A percentile compares a stretch with the other conserved stretches of the same genome.
These are phyloP conservation scores for Teunomyces kruisii DNA, from an alignment of 805 yeast genomes.

Conservation along the genomic window DNA sequence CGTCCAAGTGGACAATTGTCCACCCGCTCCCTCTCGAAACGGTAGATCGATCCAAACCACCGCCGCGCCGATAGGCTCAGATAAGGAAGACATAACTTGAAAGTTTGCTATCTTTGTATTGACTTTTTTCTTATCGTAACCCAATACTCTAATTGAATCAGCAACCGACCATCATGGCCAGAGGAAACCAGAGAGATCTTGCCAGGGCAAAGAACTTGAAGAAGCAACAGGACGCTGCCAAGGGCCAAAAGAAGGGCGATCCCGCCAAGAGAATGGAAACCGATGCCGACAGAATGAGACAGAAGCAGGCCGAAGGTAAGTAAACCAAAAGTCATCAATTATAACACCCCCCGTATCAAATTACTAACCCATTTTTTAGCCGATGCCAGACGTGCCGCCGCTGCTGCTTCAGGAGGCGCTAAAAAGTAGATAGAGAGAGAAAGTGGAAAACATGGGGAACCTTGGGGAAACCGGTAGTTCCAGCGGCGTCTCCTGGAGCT, in stretches of 20 bases:
- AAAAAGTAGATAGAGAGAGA: background rate
- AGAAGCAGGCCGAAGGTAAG: constrained; percentile 81
- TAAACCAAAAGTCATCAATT: too few species aligned
- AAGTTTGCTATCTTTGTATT: too few species aligned
- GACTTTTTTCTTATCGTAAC: background rate
- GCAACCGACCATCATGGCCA: constrained; percentile 74
- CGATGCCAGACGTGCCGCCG: constrained; percentile 49
- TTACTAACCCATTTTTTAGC: constrained; percentile 31
- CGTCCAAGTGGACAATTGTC: background rate
- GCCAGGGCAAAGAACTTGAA: constrained; percentile 87
- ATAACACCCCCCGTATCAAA: background rate
- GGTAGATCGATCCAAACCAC: too few species aligned
- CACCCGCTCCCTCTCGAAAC: too few species aligned
- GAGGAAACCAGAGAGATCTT: constrained; percentile 95
- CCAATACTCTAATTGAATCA: background rate
- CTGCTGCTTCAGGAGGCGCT: background rate
- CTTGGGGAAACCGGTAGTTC: too few species aligned
- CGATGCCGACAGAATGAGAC: constrained; percentile 88
- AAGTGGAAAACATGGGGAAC: too few species aligned
- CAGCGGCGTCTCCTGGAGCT: too few species aligned
- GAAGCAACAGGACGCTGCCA: constrained; percentile 66
- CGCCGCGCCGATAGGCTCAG: too few species aligned
- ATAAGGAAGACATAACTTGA: too few species aligned
- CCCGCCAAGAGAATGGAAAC: constrained; percentile 81
- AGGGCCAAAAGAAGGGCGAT: constrained; percentile 72